phyloP scores from a whole-genome alignment of 176 grass and related monocot species.

The Triticum turgidum region DNA sequence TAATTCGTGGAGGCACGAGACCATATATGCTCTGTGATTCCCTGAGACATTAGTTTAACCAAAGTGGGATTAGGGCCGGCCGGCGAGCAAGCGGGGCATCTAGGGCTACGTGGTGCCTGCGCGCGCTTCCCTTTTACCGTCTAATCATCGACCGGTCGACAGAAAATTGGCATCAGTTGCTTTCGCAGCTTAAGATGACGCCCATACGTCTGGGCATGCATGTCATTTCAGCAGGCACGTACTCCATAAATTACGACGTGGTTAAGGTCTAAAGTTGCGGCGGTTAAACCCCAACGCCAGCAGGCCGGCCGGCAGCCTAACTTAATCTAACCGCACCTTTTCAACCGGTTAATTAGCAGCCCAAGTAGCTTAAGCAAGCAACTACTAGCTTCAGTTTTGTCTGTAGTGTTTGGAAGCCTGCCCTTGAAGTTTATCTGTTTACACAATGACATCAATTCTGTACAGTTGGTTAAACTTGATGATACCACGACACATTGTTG shows the following conservation, averaged over 20 bases:
- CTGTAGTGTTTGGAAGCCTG: neutral
- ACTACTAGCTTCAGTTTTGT: neutral
- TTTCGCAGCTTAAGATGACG: conserved; percentile 21
- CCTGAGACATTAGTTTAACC: neutral
- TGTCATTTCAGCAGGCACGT: neutral
- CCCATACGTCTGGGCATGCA: conserved; percentile 2
- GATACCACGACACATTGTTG: no score
- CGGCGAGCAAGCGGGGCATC: neutral
- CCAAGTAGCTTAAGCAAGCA: neutral
- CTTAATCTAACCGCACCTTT: conserved; percentile 6
- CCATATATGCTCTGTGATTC: no score
- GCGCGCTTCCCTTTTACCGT: neutral
- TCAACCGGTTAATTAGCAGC: neutral
- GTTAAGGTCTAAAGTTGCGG: conserved; percentile 63
- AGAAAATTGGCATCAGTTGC: conserved; percentile 21
- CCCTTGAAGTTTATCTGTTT: neutral
- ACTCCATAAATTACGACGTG: conserved; percentile 1
- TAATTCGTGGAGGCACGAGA: no score
- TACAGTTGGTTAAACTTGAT: neutral
- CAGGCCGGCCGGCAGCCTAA: neutral
- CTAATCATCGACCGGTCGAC: conserved; percentile 5
- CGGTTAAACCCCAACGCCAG: conserved; percentile 31
- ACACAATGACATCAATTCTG: neutral
- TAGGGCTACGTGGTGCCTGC: conserved; percentile 19
- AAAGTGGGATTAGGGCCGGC: neutral